Evolutionary conservation across 148 eudicot genomes (phyloP), one percentile per base, ranked within the genome.

Genomic region (Rhododendron simsii): DNA sequence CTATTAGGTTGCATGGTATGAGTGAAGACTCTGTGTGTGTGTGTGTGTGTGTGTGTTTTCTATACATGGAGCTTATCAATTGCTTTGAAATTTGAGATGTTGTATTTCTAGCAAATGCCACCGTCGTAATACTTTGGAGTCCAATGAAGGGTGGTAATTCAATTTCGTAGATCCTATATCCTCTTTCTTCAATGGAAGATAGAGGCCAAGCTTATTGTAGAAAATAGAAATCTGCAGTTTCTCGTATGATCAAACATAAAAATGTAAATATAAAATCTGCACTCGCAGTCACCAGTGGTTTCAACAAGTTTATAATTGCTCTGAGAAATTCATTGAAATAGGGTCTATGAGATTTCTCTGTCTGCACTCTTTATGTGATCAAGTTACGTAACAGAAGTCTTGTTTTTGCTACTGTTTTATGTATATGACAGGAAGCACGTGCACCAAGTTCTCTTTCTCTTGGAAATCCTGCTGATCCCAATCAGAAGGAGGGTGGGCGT

Each of bases 361-460:
- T 44, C 51, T 15, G 78, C 16, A 59, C 44, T 65, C 20, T 20
- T 67, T 50, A 48, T 80, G 41, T 81, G 33, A 65, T 53, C 53
- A 47, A 81, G 71, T 8, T 30, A 30, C 67, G 8, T 75, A 74
- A 39, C 12, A 39, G 5, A 74, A 14, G 21, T 71, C 76, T 71
- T 30, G 8, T 30, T 35, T 78, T 77, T 79, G 11, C 69, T 44
- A 50, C 7, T 41, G 33, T 50, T 48, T 80, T 86, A 45, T 90
- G 48, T 79, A 18, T 82, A 18, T 82, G 30, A 67, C 91, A 97
- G 99, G 99, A 97, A 83, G 61, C 91, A 69, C 99, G 98, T 47
- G 88, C 91, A 73, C 96, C 96, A 33, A 97, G 92, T 85, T 86
- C 98, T 73, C 93, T 94, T 1, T 95, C 99, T 83, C 95, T 93